A percentile compares a stretch with the other conserved stretches of the same genome.
Evolutionary conservation across 257 asterid genomes (phyloP).

Genomic region (Solanum ahanhuiri): DNA sequence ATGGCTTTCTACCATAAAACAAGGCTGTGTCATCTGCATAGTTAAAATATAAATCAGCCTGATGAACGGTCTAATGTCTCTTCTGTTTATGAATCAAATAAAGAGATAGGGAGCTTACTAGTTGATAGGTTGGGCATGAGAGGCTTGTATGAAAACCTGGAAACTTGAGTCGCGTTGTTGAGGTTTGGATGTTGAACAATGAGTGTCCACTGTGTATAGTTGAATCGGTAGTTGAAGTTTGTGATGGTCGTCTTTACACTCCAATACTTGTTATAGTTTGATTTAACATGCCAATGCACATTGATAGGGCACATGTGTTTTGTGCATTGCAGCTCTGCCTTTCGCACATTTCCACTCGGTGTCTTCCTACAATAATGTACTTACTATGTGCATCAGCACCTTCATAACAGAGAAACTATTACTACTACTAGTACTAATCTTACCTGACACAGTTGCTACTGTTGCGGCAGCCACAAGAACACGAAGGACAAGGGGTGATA

Average conservation of each 20-base stretch:
- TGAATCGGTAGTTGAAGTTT: slow-evolving; percentile 51
- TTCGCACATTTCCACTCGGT: slow-evolving; percentile 3
- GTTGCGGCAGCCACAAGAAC: slow-evolving; percentile 60
- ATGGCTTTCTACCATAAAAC: slow-evolving; percentile 58
- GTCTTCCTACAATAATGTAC: slow-evolving; percentile 1
- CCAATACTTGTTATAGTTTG: slow-evolving; percentile 50
- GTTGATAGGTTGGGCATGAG: slow-evolving; percentile 48
- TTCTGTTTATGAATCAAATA: background rate
- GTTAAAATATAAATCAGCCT: background rate
- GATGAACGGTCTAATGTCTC: background rate
- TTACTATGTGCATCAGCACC: too few relatives aligned
- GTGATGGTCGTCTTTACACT: slow-evolving; percentile 55
- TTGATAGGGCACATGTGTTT: slow-evolving; percentile 71
- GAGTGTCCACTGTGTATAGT: slow-evolving; percentile 67
- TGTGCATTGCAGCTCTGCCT: slow-evolving; percentile 49
- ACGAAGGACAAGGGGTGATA: slow-evolving; percentile 53
- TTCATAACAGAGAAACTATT: too few relatives aligned
- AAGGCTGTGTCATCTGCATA: slow-evolving; percentile 51
- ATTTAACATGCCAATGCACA: slow-evolving; percentile 70
- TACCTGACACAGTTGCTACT: slow-evolving; percentile 52
- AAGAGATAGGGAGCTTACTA: slow-evolving; percentile 21
- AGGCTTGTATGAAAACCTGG: slow-evolving; percentile 62
- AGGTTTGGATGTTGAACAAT: slow-evolving; percentile 73
- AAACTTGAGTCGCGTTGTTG: slow-evolving; percentile 55
- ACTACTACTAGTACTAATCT: background rate